Evolutionary conservation across 805 yeast genomes (phyloP).

Genomic region (Sugiyamaella marilandica): DNA sequence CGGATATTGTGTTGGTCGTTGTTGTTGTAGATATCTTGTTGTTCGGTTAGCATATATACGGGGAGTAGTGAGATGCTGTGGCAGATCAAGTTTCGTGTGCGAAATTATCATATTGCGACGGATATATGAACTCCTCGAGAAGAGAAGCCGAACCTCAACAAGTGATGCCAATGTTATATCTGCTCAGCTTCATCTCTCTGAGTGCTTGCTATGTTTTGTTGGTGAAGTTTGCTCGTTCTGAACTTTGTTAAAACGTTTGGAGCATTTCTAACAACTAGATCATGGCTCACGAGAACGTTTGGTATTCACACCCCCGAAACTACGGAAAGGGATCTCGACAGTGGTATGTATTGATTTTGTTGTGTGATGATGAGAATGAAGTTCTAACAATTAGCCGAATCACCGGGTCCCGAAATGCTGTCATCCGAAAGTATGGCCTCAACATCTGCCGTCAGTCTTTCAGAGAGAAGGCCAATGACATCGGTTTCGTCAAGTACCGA

Average conservation of each 20-base stretch:
- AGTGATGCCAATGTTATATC: too few relatives aligned
- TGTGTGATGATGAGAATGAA: not conserved
- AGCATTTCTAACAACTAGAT: constrained; percentile 38
- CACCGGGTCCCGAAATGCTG: constrained; percentile 98
- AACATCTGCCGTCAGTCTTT: constrained; percentile 99
- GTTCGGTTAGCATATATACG: too few relatives aligned
- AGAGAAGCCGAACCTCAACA: too few relatives aligned
- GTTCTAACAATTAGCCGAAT: constrained; percentile 53
- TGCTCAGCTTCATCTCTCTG: too few relatives aligned
- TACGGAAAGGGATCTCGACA: constrained; percentile 99
- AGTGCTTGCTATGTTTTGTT: too few relatives aligned
- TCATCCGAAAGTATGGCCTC: constrained; percentile 99
- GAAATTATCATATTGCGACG: too few relatives aligned
- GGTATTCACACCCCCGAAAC: constrained; percentile 99
- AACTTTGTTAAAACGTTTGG: not conserved
- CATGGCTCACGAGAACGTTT: constrained; percentile 99
- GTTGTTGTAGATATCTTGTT: too few relatives aligned
- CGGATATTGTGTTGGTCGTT: not conserved
- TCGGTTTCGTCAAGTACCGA: constrained; percentile 99
- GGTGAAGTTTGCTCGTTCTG: too few relatives aligned
- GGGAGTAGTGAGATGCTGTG: too few relatives aligned
- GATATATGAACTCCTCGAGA: too few relatives aligned
- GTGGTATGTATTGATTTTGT: constrained; percentile 42
- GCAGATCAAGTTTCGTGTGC: too few relatives aligned
- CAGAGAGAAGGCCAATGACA: constrained; percentile 99